Conservation (phyloP, 495 filamentous ascomycete species). For the Xanthoparmelia taractica region DNA sequence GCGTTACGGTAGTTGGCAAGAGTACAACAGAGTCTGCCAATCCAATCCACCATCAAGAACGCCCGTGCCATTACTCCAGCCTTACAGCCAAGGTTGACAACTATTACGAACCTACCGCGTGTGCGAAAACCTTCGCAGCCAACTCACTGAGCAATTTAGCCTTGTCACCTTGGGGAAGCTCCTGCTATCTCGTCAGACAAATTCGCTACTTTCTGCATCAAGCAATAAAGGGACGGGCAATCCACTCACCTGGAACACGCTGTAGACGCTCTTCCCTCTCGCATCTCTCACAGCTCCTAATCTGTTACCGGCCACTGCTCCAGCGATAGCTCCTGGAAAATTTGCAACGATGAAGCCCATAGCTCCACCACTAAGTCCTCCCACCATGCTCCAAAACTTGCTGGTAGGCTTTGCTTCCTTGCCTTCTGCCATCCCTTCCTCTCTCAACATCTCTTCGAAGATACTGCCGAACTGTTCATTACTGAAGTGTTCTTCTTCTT, state of each 20-base stretch:
- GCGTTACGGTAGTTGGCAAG: background rate
- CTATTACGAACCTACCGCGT: slow-evolving; percentile 32
- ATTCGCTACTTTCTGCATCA: background rate
- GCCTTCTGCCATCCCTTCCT: slow-evolving; percentile 75
- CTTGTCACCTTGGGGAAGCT: slow-evolving; percentile 73
- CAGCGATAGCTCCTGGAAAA: slow-evolving; percentile 78
- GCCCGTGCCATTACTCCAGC: background rate
- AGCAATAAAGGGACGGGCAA: background rate
- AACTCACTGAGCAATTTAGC: slow-evolving; percentile 68
- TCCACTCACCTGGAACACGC: slow-evolving; percentile 56
- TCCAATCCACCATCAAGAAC: background rate
- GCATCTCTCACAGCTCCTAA: slow-evolving; percentile 82
- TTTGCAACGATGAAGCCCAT: slow-evolving; percentile 94
- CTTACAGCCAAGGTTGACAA: background rate
- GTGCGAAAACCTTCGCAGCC: slow-evolving; percentile 63
- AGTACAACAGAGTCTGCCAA: background rate
- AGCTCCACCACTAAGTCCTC: slow-evolving; percentile 78
- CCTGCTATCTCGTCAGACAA: slow-evolving; percentile 31
- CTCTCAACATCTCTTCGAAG: slow-evolving; percentile 97
- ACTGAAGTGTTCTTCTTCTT: slow-evolving; percentile 49
- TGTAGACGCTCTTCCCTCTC: slow-evolving; percentile 90
- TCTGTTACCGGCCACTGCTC: slow-evolving; percentile 86
- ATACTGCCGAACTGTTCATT: slow-evolving; percentile 79
- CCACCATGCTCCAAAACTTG: slow-evolving; percentile 79
- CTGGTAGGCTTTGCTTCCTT: slow-evolving; percentile 48